These are phyloP conservation scores for Calophaca sinica DNA, from an alignment of 306 rosid genomes.

Conservation along the genomic window DNA sequence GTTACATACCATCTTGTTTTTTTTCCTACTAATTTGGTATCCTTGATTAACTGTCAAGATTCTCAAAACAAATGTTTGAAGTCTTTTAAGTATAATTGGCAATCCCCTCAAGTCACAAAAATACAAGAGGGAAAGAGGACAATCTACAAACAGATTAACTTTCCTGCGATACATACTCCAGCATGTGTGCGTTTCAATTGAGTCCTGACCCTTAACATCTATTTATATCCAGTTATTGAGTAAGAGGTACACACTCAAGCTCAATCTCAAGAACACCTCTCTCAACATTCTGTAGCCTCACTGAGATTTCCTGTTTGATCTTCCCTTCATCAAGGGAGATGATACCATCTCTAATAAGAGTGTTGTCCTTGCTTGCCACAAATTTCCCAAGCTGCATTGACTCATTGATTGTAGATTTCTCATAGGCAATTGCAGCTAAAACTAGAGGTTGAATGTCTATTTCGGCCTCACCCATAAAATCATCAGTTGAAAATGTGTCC, in stretches of 20 bases:
- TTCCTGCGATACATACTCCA: slow-evolving; percentile 34
- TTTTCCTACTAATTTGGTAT: not conserved
- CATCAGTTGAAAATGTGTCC: slow-evolving; percentile 85
- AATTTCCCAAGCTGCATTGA: slow-evolving; percentile 69
- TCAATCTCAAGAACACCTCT: slow-evolving; percentile 83
- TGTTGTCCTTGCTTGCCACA: slow-evolving; percentile 68
- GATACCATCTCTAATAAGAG: slow-evolving; percentile 66
- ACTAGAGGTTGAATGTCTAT: slow-evolving; percentile 92
- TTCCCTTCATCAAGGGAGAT: slow-evolving; percentile 72
- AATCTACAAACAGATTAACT: slow-evolving; percentile 6
- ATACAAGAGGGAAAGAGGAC: slow-evolving; percentile 20
- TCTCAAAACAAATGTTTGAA: slow-evolving; percentile 10
- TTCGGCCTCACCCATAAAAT: slow-evolving; percentile 97
- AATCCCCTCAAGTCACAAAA: not conserved
- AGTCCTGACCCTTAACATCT: slow-evolving; percentile 14
- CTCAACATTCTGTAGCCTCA: slow-evolving; percentile 84
- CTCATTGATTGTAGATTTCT: slow-evolving; percentile 56
- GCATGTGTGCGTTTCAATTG: slow-evolving; percentile 8
- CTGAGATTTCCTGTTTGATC: slow-evolving; percentile 72
- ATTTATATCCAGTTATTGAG: slow-evolving; percentile 58
- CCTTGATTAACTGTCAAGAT: not conserved
- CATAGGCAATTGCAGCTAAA: slow-evolving; percentile 75
- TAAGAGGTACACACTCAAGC: slow-evolving; percentile 93
- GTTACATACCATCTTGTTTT: not conserved
- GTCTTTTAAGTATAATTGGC: not conserved